Evolutionary conservation across 2,329 filamentous ascomycete species (phyloP).

Genomic region (Xylariales sp.): DNA sequence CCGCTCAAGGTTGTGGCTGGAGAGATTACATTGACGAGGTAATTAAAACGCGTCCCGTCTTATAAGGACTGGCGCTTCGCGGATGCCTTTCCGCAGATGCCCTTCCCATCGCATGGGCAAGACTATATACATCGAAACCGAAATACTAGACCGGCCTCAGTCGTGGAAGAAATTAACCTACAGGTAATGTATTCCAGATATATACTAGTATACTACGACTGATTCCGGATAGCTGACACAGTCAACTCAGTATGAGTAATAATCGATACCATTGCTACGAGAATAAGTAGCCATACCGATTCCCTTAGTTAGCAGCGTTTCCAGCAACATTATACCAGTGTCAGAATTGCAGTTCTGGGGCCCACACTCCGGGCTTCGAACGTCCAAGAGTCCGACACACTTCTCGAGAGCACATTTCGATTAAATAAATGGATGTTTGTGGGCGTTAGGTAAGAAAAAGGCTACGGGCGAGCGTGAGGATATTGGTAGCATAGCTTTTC

Average conservation of each 20-base stretch:
- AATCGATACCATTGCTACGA: neutral
- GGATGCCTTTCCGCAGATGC: neutral
- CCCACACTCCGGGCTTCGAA: neutral
- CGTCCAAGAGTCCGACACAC: neutral
- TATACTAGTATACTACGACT: conserved; percentile 8
- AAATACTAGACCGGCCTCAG: neutral
- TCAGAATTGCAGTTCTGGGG: neutral
- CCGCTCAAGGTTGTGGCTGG: conserved; percentile 25
- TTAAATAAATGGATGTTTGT: neutral
- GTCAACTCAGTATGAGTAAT: neutral
- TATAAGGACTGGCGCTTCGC: neutral
- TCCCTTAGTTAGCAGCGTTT: neutral
- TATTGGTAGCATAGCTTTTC: conserved; percentile 1
- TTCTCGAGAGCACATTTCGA: neutral
- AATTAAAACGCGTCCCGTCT: neutral
- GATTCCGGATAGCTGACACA: conserved; percentile 2
- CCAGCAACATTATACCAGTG: neutral
- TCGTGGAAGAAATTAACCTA: neutral
- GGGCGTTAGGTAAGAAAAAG: neutral
- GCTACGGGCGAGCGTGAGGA: neutral
- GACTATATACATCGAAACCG: neutral
- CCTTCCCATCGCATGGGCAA: neutral
- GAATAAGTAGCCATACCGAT: neutral
- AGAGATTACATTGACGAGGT: conserved; percentile 17
- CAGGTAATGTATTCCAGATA: conserved; percentile 13